Evolutionary conservation across 2,329 filamentous ascomycete genomes (phyloP), one percentile per base, ranked within the genome.

Genomic region (Monosporascus sp.): DNA sequence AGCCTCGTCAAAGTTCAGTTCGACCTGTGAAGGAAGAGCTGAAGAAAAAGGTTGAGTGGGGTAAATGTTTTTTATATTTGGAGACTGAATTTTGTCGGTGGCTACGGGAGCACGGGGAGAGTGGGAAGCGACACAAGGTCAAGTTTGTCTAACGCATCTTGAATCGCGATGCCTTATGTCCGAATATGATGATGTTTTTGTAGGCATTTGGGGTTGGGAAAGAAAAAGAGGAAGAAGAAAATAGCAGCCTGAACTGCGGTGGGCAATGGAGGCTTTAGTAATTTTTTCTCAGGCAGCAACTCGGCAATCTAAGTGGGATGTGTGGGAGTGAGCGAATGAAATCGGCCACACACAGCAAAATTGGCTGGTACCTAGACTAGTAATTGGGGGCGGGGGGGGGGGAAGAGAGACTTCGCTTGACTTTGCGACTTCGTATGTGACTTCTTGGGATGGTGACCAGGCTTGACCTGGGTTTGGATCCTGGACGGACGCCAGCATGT

Each of bases 1-100:
- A 79, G 82, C 81, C 74, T 74, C 74, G 78, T 78, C 79, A 67
- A 76, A 84, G 82, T 87, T 87, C 85, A 88, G 83, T 68, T 82
- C 80, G 73, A 81, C 82, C 81, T 74, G 71, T 63, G 55, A 65
- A 74, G 76, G 76, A 73, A 73, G 77, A 77, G 71, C 79, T 80
- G 81, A 80, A 53, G 63, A 60, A 58, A 67, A 67, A 58, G 68
- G 62, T 73, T 70, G 76, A 79, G 78, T 74, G 74, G 79, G 66
- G 76, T 72, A 62, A 61, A 62, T 60, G 62, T 58, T 68, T 67
- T 70, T 66, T 57, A 61, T 65, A 60, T 70, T 69, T 70, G 65
- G 64, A 62, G 77, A 80, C 72, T 70, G 66, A 80, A 83, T 83
- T 71, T 75, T 83, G 77, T 70, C 77, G 69, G 71, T 65, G 67